Evolutionary conservation across 148 eudicot genomes (phyloP).

Genomic region (Amaranthus hypochondriacus): DNA sequence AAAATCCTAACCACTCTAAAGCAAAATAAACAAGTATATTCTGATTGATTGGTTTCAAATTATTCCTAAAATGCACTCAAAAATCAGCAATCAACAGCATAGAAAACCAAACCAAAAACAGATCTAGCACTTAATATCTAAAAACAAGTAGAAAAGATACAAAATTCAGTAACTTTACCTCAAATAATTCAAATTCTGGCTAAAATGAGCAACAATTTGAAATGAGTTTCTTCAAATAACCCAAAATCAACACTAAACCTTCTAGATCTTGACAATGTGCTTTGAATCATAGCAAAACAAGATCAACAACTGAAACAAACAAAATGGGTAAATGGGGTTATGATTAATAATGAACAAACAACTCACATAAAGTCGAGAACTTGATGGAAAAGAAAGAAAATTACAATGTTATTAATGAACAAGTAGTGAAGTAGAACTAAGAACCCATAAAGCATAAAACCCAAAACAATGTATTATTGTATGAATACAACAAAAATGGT

Average conservation of each 20-base stretch:
- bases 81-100: slow-evolving; percentile 13
- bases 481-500: too few species aligned
- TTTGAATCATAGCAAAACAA: slow-evolving; percentile 16
- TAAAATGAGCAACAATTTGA: slow-evolving; percentile 10
- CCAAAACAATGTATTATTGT: too few species aligned
- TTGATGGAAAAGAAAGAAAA: slow-evolving; percentile 4
- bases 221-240: slow-evolving; percentile 9
- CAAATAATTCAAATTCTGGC: slow-evolving; percentile 5
- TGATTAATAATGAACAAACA: slow-evolving; percentile 22
- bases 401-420: too few species aligned
- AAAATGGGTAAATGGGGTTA: slow-evolving; percentile 19
- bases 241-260: slow-evolving; percentile 15
- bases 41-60: not conserved
- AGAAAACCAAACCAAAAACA: slow-evolving; percentile 10
- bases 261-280: slow-evolving; percentile 9
- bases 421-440: too few species aligned
- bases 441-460: too few species aligned
- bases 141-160: not conserved
- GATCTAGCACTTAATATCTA: slow-evolving; percentile 21
- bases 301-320: not conserved
- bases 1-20: slow-evolving; percentile 10
- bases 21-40: not conserved
- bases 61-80: not conserved
- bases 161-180: slow-evolving; percentile 11
- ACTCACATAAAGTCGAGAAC: slow-evolving; percentile 18